Evolutionary conservation across 2,329 filamentous ascomycete species (phyloP), one percentile per base, ranked within the genome.

Genomic region (Passalora sequoiae): DNA sequence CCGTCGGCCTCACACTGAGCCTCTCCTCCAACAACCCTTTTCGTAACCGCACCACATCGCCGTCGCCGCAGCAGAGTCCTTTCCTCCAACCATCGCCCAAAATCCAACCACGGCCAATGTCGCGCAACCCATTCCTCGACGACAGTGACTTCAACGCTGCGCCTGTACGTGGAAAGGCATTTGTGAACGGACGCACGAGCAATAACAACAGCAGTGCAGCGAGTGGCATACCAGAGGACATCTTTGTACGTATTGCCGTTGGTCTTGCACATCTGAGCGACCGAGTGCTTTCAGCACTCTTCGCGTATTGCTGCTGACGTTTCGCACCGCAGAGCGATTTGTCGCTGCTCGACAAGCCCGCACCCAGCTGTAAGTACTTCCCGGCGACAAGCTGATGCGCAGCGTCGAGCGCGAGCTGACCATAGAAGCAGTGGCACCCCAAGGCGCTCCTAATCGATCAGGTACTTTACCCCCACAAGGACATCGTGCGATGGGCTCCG

Each of bases 21-120:
- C 77, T 89, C 44, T 67, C 69, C 60, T 81, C 82, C 65, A 89
- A 89, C 75, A 89, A 89, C 63, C 85, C 85, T 50, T 89, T 78
- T 62, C 82, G 84, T 70, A 86, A 86, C 66, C 80, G 83, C 60
- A 79, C 81, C 52, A 71, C 73, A 27, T 86, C 70, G 53, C 61
- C 40, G 47, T 66, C 53, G 25, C 60, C 56, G 8, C 33, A 27
- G 24, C 44, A 31, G 24, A 53, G 42, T 42, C 43, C 41, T 38
- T 36, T 36, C 35, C 40, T 35, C 36, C 20, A 32, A 60, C 44
- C 61, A 60, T 82, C 76, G 52, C 80, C 76, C 77, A 43, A 27
- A 33, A 49, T 32, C 15, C 79, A 66, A 77, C 80, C 65, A 72
- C 69, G 44, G 51, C 68, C 43, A 63, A 56, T 76, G 81, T 87